Conservation (phyloP, 2,329 filamentous ascomycete species). For the Colletotrichum sp. region DNA sequence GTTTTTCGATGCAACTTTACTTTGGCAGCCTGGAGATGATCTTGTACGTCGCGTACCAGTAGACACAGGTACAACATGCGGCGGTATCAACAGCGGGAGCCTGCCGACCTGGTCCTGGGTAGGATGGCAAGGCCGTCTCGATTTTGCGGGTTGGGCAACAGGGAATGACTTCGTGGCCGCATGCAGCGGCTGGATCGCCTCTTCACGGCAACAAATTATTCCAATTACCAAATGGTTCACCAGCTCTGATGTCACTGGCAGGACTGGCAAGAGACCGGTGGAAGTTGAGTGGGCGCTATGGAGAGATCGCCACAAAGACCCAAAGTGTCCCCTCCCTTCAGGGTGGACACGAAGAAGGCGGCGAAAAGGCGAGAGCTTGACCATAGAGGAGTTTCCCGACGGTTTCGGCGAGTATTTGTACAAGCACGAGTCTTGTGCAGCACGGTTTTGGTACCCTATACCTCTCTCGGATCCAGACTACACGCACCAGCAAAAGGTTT, state of each 20-base stretch:
- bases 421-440: neutral
- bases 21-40: neutral
- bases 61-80: neutral
- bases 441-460: neutral
- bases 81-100: neutral
- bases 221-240: neutral
- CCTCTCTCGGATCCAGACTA: neutral
- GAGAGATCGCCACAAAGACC: neutral
- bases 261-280: neutral
- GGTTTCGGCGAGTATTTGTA: neutral
- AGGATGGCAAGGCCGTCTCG: neutral
- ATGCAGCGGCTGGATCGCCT: neutral
- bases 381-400: neutral
- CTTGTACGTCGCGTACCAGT: neutral
- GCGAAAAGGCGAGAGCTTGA: neutral
- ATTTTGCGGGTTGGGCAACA: neutral
- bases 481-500: neutral
- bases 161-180: neutral
- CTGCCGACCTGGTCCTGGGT: neutral
- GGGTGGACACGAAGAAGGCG: neutral
- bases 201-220: neutral
- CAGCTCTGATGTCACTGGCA: neutral
- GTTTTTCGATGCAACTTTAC: neutral
- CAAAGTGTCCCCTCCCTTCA: neutral
- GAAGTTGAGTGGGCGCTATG: neutral